Conservation (phyloP, 2,329 filamentous ascomycete species). For the Ceratocystis alfenasii region DNA sequence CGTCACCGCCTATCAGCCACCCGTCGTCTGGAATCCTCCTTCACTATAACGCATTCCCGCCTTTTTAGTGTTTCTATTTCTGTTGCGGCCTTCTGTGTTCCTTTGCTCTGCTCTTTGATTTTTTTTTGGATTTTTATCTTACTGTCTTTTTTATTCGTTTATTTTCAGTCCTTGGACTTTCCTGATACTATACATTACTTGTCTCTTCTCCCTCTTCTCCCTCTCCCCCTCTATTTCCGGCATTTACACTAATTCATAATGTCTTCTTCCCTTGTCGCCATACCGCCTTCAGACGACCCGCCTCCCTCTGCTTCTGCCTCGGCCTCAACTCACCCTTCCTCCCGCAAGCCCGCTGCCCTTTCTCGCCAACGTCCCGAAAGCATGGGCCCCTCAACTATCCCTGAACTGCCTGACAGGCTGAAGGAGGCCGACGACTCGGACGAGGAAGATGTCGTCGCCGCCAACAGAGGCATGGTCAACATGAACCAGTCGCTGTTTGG, state of each 20-base stretch:
- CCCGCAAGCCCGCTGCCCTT: neutral
- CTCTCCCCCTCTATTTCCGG: neutral
- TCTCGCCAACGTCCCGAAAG: slow-evolving; percentile 14
- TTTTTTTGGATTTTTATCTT: neutral
- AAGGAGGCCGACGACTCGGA: slow-evolving; percentile 31
- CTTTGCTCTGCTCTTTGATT: neutral
- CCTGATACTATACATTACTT: neutral
- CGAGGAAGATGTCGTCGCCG: slow-evolving; percentile 38
- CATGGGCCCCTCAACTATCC: slow-evolving; percentile 2
- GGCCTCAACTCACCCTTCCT: neutral
- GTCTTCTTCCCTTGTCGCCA: neutral
- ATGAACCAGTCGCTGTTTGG: slow-evolving; percentile 94
- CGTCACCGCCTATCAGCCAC: slow-evolving; percentile 1
- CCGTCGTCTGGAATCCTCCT: neutral
- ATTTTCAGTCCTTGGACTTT: neutral
- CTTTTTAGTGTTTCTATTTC: neutral
- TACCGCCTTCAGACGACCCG: neutral
- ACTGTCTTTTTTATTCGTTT: neutral
- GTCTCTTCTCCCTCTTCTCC: neutral
- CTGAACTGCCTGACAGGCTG: neutral
- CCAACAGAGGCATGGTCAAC: slow-evolving; percentile 43
- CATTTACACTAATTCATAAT: neutral
- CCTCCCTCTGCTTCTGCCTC: neutral
- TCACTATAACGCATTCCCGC: neutral
- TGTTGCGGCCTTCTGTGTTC: neutral